Conservation (phyloP, 2,329 filamentous ascomycete species). For the Coleophoma cylindrospora region DNA sequence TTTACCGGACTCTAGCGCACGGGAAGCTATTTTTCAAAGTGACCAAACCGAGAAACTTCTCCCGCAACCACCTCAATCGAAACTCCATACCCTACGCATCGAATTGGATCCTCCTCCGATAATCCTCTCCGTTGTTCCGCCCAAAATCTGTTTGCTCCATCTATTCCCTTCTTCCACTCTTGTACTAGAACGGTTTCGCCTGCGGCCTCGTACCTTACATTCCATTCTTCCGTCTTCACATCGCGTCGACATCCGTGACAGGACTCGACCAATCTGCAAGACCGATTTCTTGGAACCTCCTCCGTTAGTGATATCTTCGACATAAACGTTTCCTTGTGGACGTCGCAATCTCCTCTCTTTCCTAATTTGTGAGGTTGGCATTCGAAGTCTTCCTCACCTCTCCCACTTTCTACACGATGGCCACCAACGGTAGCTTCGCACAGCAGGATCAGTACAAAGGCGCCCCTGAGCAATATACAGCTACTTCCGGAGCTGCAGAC, state of each 20-base stretch:
- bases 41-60: too few relatives aligned
- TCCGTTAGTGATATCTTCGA: neutral
- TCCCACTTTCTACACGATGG: constrained; percentile 17
- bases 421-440: constrained; percentile 28
- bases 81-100: too few relatives aligned
- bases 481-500: constrained; percentile 23
- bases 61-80: too few relatives aligned
- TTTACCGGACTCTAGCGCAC: too few relatives aligned
- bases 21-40: too few relatives aligned
- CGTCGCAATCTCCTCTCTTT: constrained; percentile 1
- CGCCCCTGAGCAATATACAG: constrained; percentile 25
- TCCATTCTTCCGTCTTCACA: too few relatives aligned
- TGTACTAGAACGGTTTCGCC: too few relatives aligned
- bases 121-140: too few relatives aligned
- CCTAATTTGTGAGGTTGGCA: constrained; percentile 15
- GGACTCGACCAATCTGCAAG: neutral
- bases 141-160: too few relatives aligned
- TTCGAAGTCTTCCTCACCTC: constrained; percentile 12
- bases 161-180: too few relatives aligned
- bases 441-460: constrained; percentile 14
- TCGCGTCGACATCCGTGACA: neutral
- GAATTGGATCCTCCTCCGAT: too few relatives aligned
- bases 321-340: neutral
- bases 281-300: neutral
- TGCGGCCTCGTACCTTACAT: too few relatives aligned